Evolutionary conservation across 805 yeast genomes (phyloP), one percentile per base, ranked within the genome.

Genomic region (Pichia nakasei): DNA sequence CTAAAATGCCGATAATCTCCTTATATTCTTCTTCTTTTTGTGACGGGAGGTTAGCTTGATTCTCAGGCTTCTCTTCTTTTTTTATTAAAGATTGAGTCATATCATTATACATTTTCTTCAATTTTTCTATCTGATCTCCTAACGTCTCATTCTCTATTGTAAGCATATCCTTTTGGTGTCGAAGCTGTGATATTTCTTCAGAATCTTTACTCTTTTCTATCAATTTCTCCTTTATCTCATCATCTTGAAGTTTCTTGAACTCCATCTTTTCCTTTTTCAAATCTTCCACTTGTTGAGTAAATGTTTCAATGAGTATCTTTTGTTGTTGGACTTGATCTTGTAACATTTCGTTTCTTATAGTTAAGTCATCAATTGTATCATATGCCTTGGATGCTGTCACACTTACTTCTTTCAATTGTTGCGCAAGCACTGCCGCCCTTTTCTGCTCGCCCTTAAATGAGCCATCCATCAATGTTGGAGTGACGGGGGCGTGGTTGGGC

Each of bases 301-400:
- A 46, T 9, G 44, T 46, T 20, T 50, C 42, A n/a, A 59, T 55
- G 44, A 57, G 47, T 11, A 34, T 37, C 38, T 59, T 59, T 37
- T 59, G 64, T 22, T 54, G 53, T 4, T 40, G 35, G 4, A 57
- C 59, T 40, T 59, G 63, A 31, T 59, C 61, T 15, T 41, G 38
- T 12, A 59, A 41, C 54, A 57, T 47, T 5, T 41, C 40, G 37
- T 59, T 58, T 32, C 46, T 45, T 12, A 48, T 29, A 26, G 41
- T 51, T 18, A 59, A 41, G 15, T 58, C 60, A 9, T 54, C 63
- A 5, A 57, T 24, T 32, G 52, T 46, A 44, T 58, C 63, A 40
- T 53, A 57, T 2, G 60, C 61, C 18, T 32, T 44, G 1, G 60
- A 52, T 6, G 60, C 61, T 7, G 60, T 54, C 29, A 38, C 36